Percentiles rank a stretch among this genome's conserved stretches.
Evolutionary conservation across 805 yeast genomes (phyloP).

Genomic region (Metschnikowia orientalis): DNA sequence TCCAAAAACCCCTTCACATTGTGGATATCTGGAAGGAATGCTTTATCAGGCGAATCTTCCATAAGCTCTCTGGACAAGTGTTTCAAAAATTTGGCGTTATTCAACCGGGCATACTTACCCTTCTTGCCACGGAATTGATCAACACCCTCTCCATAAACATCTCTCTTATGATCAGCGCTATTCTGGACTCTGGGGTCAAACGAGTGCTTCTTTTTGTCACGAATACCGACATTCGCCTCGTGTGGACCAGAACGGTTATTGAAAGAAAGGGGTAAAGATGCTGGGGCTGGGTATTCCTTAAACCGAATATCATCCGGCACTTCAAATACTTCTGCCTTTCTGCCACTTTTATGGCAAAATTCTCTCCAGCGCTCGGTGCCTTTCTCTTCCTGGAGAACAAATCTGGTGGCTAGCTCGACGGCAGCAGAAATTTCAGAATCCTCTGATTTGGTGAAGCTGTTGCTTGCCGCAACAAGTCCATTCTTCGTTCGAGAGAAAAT

Average conservation of each 20-base stretch:
- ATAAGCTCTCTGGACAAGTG: conserved; percentile 50
- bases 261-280: conserved; percentile 54
- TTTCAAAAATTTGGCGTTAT: conserved; percentile 51
- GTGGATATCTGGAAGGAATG: conserved; percentile 53
- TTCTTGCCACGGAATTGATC: conserved; percentile 54
- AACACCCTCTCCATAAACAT: conserved; percentile 71
- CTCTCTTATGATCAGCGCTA: conserved; percentile 58
- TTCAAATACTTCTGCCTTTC: conserved; percentile 6
- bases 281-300: conserved; percentile 26
- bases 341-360: conserved; percentile 19
- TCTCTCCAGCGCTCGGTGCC: conserved; percentile 49
- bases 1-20: conserved; percentile 55
- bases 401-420: conserved; percentile 72
- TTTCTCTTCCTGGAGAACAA: conserved; percentile 46
- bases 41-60: conserved; percentile 28
- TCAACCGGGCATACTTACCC: conserved; percentile 47
- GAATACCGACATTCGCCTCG: conserved; percentile 75
- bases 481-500: conserved; percentile 37
- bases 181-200: conserved; percentile 76
- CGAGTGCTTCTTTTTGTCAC: conserved; percentile 78
- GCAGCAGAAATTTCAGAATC: conserved; percentile 50
- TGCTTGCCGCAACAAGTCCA: conserved; percentile 45
- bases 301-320: conserved; percentile 24
- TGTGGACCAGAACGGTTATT: conserved; percentile 77
- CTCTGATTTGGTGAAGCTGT: conserved; percentile 32